These are phyloP conservation scores for Craspedostauros australis DNA, from an alignment of 108 stramenopile species.

Conservation along the genomic window DNA sequence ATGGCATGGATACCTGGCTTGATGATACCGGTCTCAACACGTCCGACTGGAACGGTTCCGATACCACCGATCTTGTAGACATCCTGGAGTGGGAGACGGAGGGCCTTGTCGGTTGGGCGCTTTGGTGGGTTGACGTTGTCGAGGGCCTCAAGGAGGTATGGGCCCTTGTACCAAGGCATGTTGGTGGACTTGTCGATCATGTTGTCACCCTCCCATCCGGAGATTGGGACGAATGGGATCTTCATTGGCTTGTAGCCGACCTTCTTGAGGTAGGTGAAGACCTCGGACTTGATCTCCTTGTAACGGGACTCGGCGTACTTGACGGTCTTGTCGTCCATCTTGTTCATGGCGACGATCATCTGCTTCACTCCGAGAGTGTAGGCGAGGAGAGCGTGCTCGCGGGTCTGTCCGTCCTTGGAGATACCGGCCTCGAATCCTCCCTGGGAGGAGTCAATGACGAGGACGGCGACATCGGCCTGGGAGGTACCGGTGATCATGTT, in stretches of 20 bases:
- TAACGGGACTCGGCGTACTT: slow-evolving; percentile 84
- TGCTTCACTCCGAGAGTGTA: slow-evolving; percentile 95
- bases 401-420: slow-evolving; percentile 86
- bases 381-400: slow-evolving; percentile 91
- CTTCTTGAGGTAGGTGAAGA: slow-evolving; percentile 46
- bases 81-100: slow-evolving; percentile 95
- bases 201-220: slow-evolving; percentile 95
- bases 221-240: slow-evolving; percentile 93
- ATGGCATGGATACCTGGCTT: slow-evolving; percentile 84
- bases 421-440: slow-evolving; percentile 90
- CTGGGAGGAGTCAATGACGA: slow-evolving; percentile 76
- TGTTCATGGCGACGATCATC: slow-evolving; percentile 95
- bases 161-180: slow-evolving; percentile 95
- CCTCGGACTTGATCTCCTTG: slow-evolving; percentile 85
- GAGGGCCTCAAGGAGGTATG: slow-evolving; percentile 88
- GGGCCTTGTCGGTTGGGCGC: slow-evolving; percentile 87
- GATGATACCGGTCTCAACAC: slow-evolving; percentile 90
- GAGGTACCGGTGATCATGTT: slow-evolving; percentile 97
- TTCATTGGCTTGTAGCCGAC: slow-evolving; percentile 78
- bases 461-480: slow-evolving; percentile 91
- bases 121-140: slow-evolving; percentile 82
- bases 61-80: slow-evolving; percentile 94
- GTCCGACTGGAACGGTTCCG: slow-evolving; percentile 92
- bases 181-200: slow-evolving; percentile 84
- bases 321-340: slow-evolving; percentile 92